Evolutionary conservation across 2,329 filamentous ascomycete species (phyloP).

Genomic region (Beauveria bassiana): DNA sequence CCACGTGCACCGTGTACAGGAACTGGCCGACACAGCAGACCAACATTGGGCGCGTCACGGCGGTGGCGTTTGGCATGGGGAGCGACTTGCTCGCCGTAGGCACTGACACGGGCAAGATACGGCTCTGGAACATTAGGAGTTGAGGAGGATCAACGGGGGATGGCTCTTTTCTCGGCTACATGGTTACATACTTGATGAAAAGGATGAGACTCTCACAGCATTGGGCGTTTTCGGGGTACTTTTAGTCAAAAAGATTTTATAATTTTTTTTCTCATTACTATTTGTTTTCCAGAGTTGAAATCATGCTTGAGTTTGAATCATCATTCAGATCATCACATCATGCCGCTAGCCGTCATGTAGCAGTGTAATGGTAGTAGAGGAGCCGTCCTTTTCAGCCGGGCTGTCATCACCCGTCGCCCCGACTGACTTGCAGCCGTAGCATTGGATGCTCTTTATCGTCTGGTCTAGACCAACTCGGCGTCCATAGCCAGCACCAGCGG

Average conservation of each 20-base stretch:
- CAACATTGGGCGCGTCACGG: slow-evolving; percentile 74
- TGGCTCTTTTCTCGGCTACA: not conserved
- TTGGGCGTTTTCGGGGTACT: slow-evolving; percentile 3
- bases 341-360: not conserved
- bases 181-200: not conserved
- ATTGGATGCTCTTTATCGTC: not conserved
- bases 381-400: not conserved
- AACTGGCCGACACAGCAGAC: slow-evolving; percentile 96
- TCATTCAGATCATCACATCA: not conserved
- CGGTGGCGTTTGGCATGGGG: slow-evolving; percentile 58
- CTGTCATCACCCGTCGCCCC: not conserved
- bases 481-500: slow-evolving; percentile 44
- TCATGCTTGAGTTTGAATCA: not conserved
- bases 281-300: not conserved
- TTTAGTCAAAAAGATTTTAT: slow-evolving; percentile 1
- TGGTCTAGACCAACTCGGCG: slow-evolving; percentile 48
- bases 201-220: slow-evolving; percentile 7
- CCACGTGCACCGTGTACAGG: slow-evolving; percentile 85
- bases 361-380: not conserved
- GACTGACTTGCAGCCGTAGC: not conserved
- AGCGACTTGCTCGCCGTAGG: slow-evolving; percentile 73
- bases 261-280: not conserved
- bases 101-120: slow-evolving; percentile 82
- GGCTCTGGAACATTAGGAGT: slow-evolving; percentile 79
- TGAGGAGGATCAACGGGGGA: slow-evolving; percentile 27